A percentile compares a stretch with the other conserved stretches of the same genome.
Evolutionary conservation across 495 filamentous ascomycete genomes (phyloP).

Genomic region (Polyplosphaeria fusca): DNA sequence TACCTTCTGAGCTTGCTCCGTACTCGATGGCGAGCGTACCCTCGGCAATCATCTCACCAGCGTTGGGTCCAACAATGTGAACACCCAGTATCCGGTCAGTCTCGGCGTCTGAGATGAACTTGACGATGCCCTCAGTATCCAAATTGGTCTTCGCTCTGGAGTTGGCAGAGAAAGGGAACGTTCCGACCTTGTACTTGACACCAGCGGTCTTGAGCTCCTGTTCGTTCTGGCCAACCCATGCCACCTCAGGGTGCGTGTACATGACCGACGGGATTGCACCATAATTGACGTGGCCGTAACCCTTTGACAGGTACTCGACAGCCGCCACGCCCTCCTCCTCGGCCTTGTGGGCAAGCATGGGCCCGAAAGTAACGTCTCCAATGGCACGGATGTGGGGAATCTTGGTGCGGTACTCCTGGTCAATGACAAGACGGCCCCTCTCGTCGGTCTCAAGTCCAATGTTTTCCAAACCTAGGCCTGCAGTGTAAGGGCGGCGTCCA

Average conservation of each 20-base stretch:
- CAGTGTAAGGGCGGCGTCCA: conserved; percentile 90
- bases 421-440: conserved; percentile 88
- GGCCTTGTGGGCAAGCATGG: conserved; percentile 99
- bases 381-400: conserved; percentile 93
- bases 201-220: conserved; percentile 87
- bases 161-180: conserved; percentile 97
- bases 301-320: conserved; percentile 95
- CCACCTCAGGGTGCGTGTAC: conserved; percentile 98
- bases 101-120: conserved; percentile 95
- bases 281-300: conserved; percentile 98
- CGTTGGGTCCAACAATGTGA: conserved; percentile 93
- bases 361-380: conserved; percentile 95
- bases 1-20: conserved; percentile 87
- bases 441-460: conserved; percentile 93
- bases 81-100: conserved; percentile 92
- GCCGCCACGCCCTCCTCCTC: conserved; percentile 96
- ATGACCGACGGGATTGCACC: conserved; percentile 95
- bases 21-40: conserved; percentile 94
- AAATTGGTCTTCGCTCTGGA: conserved; percentile 98
- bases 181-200: conserved; percentile 84
- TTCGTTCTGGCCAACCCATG: conserved; percentile 98
- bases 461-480: conserved; percentile 86
- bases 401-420: conserved; percentile 98
- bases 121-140: conserved; percentile 93
- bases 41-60: conserved; percentile 99